Percentiles rank a stretch among this genome's conserved stretches.
These are phyloP conservation scores for Botrytis pseudocinerea DNA, from an alignment of 2,329 filamentous ascomycete genomes.

Conservation along the genomic window DNA sequence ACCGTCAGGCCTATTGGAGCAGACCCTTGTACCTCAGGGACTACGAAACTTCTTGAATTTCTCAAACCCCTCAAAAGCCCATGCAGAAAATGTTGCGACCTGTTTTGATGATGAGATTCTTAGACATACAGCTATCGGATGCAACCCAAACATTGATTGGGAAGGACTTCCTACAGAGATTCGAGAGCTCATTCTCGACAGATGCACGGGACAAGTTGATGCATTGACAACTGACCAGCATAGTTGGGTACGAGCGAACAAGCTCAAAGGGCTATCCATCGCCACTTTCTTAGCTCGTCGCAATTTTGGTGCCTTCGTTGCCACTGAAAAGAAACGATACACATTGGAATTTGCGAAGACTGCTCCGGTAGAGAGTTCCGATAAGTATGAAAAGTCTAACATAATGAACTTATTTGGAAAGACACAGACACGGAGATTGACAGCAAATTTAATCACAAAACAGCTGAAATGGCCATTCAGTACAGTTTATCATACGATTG, in stretches of 20 bases:
- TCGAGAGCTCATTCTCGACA: constrained; percentile 47
- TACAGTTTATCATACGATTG: constrained; percentile 39
- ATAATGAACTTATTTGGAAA: constrained; percentile 10
- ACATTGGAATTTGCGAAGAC: constrained; percentile 28
- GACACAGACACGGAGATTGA: background rate
- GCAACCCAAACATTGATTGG: constrained; percentile 53
- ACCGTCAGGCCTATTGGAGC: constrained; percentile 18
- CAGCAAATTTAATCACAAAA: constrained; percentile 12
- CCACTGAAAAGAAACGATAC: constrained; percentile 31
- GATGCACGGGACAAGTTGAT: constrained; percentile 46
- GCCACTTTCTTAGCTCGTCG: constrained; percentile 32
- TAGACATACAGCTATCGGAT: constrained; percentile 49
- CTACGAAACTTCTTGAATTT: constrained; percentile 16
- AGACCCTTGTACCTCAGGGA: constrained; percentile 18
- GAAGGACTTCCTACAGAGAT: constrained; percentile 50
- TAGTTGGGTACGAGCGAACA: constrained; percentile 32
- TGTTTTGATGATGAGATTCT: constrained; percentile 44
- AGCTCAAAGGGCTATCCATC: constrained; percentile 27
- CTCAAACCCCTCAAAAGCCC: constrained; percentile 10
- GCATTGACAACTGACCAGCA: constrained; percentile 30
- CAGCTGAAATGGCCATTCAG: constrained; percentile 31
- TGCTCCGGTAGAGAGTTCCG: constrained; percentile 17
- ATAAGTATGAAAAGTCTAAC: constrained; percentile 8
- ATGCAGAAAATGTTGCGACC: constrained; percentile 8
- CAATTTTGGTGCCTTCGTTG: constrained; percentile 34